Percentiles rank a stretch among this genome's conserved stretches.
Conservation (phyloP, 176 grass and related monocot genomes). For the Eleusine coracana region DNA sequence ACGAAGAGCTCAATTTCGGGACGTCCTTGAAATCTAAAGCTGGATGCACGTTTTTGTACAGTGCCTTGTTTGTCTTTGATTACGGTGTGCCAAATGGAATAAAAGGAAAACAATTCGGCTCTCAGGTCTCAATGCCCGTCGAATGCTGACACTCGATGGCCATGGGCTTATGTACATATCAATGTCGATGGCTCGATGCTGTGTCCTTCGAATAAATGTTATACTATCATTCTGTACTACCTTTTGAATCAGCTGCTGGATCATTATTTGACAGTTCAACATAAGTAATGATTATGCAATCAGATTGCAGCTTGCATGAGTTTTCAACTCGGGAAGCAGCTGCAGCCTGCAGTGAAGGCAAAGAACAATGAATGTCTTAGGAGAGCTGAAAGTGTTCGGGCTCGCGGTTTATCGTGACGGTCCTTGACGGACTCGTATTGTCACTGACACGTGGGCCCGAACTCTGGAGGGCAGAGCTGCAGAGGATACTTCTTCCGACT, state of each 20-base stretch:
- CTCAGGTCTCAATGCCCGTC: background rate
- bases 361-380: too few species aligned
- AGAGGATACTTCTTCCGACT: too few species aligned
- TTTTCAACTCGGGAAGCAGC: too few species aligned
- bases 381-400: too few species aligned
- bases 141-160: too few species aligned
- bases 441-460: too few species aligned
- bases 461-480: too few species aligned
- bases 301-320: background rate
- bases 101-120: background rate
- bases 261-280: background rate
- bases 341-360: too few species aligned
- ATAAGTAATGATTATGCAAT: background rate
- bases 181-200: background rate
- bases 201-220: background rate
- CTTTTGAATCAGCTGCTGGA: background rate
- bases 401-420: too few species aligned
- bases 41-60: slow-evolving; percentile 2
- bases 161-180: background rate
- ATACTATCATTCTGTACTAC: background rate
- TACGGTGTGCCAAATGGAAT: background rate
- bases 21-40: slow-evolving; percentile 14
- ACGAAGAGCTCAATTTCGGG: slow-evolving; percentile 9
- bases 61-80: background rate
- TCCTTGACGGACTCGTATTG: too few species aligned